Percentiles rank a stretch among this genome's conserved stretches.
Conservation (phyloP, 371 early-diverging fungal genomes). For the Vairimorpha necatrix region DNA sequence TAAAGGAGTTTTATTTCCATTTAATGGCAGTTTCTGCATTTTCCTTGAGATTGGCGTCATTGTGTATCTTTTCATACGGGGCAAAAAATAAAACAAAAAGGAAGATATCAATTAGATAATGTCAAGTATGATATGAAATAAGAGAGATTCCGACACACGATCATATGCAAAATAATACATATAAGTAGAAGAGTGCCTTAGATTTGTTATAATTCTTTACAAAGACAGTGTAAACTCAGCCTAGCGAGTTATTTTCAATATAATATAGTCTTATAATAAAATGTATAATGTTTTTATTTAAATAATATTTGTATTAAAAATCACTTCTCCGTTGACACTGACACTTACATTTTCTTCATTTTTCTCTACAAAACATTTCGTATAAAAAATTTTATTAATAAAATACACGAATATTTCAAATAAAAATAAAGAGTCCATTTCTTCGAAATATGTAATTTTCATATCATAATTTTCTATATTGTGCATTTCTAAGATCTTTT, state of each 20-base stretch:
- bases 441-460: neutral
- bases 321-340: neutral
- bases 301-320: neutral
- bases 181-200: neutral
- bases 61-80: conserved; percentile 48
- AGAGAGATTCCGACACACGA: too few species aligned
- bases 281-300: neutral
- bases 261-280: too few species aligned
- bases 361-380: neutral
- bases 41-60: conserved; percentile 51
- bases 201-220: too few species aligned
- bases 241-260: too few species aligned
- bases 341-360: neutral
- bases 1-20: conserved; percentile 1
- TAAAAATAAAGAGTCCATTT: neutral
- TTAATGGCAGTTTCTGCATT: conserved; percentile 9
- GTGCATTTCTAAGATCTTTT: neutral
- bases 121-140: neutral
- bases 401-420: neutral
- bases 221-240: too few species aligned
- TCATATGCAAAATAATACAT: too few species aligned
- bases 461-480: neutral
- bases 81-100: neutral
- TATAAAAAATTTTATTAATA: neutral
- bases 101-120: neutral